Evolutionary conservation across 345 rosid species (phyloP), one percentile per base, ranked within the genome.

Genomic region (Mallotus nudiflorus): DNA sequence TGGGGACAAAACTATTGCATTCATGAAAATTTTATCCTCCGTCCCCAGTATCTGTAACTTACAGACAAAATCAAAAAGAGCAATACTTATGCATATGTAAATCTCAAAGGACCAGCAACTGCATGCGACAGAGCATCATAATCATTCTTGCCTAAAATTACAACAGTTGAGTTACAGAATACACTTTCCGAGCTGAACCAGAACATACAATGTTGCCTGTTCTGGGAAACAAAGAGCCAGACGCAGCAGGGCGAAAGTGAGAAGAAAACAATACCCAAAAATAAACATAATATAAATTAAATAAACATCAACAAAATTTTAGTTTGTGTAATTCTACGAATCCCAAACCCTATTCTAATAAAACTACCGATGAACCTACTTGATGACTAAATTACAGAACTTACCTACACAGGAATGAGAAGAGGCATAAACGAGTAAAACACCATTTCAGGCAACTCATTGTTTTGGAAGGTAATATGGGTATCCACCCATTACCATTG

Each of bases 401-500:
- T 67, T 25, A 3, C n/a, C 68, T 65, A 28, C 68, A 46, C 18
- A 35, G 46, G 51, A 18, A 5, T 16, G 48, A 25, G 28, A 28
- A 1, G 24, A n/a, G 8, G 50, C 31, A 33, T 28, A 11, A 37
- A 29, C 50, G 22, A n/a, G 16, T 39, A 33, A 29, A 59, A 29
- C 22, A 52, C 1, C 20, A 18, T 42, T 35, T 42, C n/a, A 3
- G 52, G 37, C 5, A 68, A 42, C 19, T 65, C 16, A 73, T 51
- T 65, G 70, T 64, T 64, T 69, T 12, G 77, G 81, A 56, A 63
- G 35, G 62, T 73, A 84, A 69, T 73, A 84, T 0, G 85, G 86
- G 67, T 80, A 85, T 22, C 85, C 86, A 45, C 82, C 83, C 85
- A 87, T 82, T 69, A 84, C 88, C 67, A 81, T 62, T 42, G 80